phyloP scores from a whole-genome alignment of 2,329 filamentous ascomycete species.

The Ascochyta pisi region DNA sequence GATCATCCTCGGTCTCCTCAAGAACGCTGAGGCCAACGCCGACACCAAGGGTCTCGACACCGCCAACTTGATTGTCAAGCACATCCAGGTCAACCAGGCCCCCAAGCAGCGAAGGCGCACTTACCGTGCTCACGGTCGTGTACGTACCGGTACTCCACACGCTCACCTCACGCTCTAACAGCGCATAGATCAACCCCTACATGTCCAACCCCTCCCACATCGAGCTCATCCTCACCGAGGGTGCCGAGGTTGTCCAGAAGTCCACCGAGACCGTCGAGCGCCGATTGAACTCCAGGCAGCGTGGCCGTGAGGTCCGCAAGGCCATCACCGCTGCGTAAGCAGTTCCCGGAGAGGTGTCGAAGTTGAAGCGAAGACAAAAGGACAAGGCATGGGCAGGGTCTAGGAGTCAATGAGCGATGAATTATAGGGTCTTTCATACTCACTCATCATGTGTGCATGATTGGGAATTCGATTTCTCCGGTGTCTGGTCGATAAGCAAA shows the following conservation, averaged over 20 bases:
- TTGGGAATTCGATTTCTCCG: slow-evolving; percentile 48
- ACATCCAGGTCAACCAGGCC: slow-evolving; percentile 99
- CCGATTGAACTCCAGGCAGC: slow-evolving; percentile 90
- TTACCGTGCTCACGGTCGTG: slow-evolving; percentile 99
- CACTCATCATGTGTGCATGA: slow-evolving; percentile 47
- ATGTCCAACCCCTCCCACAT: slow-evolving; percentile 99
- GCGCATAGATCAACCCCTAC: slow-evolving; percentile 94
- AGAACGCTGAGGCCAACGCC: slow-evolving; percentile 55
- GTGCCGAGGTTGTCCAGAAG: slow-evolving; percentile 95
- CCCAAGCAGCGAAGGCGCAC: slow-evolving; percentile 99
- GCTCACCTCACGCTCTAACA: slow-evolving; percentile 18
- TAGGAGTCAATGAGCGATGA: slow-evolving; percentile 51
- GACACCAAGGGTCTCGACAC: slow-evolving; percentile 69
- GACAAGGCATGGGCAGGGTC: slow-evolving; percentile 46
- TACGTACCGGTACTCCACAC: slow-evolving; percentile 64
- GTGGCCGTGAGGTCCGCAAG: slow-evolving; percentile 70
- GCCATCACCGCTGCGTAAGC: slow-evolving; percentile 65
- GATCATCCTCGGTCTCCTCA: slow-evolving; percentile 93
- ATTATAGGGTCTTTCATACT: slow-evolving; percentile 48
- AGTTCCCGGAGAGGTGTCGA: slow-evolving; percentile 22
- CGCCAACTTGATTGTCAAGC: slow-evolving; percentile 97
- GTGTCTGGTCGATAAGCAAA: slow-evolving; percentile 49
- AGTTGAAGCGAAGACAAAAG: slow-evolving; percentile 34
- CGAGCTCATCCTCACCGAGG: slow-evolving; percentile 99
- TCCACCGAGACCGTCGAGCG: slow-evolving; percentile 71